Evolutionary conservation across 2,329 filamentous ascomycete genomes (phyloP).

Genomic region (Alternaria panax): DNA sequence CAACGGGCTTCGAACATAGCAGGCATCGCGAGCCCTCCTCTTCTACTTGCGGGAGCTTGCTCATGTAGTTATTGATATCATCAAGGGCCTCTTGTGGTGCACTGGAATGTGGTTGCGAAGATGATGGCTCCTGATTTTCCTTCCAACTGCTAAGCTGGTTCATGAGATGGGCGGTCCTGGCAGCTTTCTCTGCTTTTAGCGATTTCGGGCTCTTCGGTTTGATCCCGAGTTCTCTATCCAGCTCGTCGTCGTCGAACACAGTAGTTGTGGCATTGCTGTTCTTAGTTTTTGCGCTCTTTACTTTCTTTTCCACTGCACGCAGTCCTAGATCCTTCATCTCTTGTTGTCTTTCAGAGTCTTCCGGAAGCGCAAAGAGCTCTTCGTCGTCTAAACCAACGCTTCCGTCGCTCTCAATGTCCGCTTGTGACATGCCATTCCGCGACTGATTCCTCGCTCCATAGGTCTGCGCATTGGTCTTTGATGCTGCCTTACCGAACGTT

Average conservation of each 20-base stretch:
- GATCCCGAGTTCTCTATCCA: constrained; percentile 1
- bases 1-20: constrained; percentile 70
- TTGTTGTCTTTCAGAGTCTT: constrained; percentile 1
- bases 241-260: constrained; percentile 7
- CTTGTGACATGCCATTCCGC: neutral
- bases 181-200: constrained; percentile 1
- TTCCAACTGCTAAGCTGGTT: constrained; percentile 28
- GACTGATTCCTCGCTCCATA: neutral
- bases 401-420: constrained; percentile 4
- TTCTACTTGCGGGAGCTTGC: constrained; percentile 24
- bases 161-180: constrained; percentile 19
- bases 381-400: constrained; percentile 7
- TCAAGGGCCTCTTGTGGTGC: constrained; percentile 25
- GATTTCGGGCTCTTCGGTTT: neutral
- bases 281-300: neutral
- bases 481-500: constrained; percentile 6
- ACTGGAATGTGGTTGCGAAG: constrained; percentile 27
- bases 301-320: constrained; percentile 9
- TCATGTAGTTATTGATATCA: constrained; percentile 27
- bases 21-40: constrained; percentile 60
- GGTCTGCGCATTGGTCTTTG: neutral
- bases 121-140: constrained; percentile 16
- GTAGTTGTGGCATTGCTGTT: neutral
- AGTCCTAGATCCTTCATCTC: constrained; percentile 12
- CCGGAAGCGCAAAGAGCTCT: constrained; percentile 5